These are phyloP conservation scores for Calonectria multiphialidica DNA, from an alignment of 2,329 filamentous ascomycete species.

Conservation along the genomic window DNA sequence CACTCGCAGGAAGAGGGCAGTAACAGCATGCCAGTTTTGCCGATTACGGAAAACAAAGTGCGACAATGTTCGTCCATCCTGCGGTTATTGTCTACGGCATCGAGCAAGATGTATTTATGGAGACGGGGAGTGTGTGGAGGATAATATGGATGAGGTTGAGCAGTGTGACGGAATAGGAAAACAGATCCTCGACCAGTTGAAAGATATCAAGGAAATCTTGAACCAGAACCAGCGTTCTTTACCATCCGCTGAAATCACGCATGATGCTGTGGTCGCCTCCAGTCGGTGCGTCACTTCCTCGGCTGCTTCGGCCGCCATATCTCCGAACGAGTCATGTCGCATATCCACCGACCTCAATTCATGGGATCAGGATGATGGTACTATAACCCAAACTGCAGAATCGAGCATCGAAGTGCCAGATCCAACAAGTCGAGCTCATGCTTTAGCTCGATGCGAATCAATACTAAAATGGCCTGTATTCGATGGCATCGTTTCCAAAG, in stretches of 20 bases:
- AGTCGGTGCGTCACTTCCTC: neutral
- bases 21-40: slow-evolving; percentile 30
- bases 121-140: slow-evolving; percentile 13
- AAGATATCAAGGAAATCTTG: slow-evolving; percentile 25
- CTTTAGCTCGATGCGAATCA: slow-evolving; percentile 21
- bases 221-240: neutral
- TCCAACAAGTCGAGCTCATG: slow-evolving; percentile 11
- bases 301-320: neutral
- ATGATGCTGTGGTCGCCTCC: neutral
- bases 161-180: slow-evolving; percentile 11
- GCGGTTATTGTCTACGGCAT: slow-evolving; percentile 25
- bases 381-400: neutral
- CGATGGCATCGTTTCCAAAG: slow-evolving; percentile 6
- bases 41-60: slow-evolving; percentile 31
- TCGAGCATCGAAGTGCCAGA: neutral
- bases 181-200: slow-evolving; percentile 26
- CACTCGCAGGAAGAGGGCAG: slow-evolving; percentile 28
- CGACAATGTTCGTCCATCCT: slow-evolving; percentile 27
- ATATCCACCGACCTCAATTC: neutral
- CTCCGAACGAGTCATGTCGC: neutral
- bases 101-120: slow-evolving; percentile 28
- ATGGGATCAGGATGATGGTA: neutral
- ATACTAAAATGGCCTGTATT: slow-evolving; percentile 26
- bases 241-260: too few species aligned
- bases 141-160: neutral